Conservation (phyloP, 2,329 filamentous ascomycete species). For the Colletotrichum gigasporum region DNA sequence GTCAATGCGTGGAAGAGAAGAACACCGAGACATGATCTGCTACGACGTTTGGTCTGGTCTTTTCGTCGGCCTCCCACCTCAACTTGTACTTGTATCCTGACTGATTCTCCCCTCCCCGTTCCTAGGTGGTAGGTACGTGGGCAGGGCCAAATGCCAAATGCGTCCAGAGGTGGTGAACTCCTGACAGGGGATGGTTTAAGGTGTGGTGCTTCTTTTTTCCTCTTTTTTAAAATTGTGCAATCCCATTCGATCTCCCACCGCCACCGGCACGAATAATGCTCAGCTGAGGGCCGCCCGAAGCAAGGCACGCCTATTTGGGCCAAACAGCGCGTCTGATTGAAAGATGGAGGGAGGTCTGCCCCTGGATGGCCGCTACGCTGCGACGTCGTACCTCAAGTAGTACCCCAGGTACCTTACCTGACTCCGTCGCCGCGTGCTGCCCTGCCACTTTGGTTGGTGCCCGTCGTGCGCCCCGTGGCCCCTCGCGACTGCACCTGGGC, state of each 20-base stretch:
- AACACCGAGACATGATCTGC: conserved; percentile 51
- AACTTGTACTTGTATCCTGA: too few relatives aligned
- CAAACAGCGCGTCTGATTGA: conserved; percentile 26
- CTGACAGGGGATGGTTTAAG: conserved; percentile 23
- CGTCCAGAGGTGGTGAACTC: too few relatives aligned
- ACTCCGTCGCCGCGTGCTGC: too few relatives aligned
- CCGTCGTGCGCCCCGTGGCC: neutral
- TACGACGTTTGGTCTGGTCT: conserved; percentile 34
- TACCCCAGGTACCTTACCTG: too few relatives aligned
- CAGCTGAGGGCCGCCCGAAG: conserved; percentile 11
- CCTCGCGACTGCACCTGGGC: neutral
- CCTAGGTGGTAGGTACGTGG: neutral
- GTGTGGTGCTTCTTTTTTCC: conserved; percentile 21
- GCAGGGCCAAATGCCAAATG: neutral
- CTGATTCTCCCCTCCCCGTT: too few relatives aligned
- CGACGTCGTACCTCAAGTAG: too few relatives aligned
- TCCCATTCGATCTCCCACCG: conserved; percentile 21
- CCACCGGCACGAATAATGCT: conserved; percentile 9
- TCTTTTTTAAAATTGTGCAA: conserved; percentile 26
- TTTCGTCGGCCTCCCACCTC: too few relatives aligned
- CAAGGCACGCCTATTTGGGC: conserved; percentile 19
- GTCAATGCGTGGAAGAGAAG: conserved; percentile 33
- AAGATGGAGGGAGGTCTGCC: conserved; percentile 16
- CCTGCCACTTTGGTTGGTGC: conserved; percentile 12
- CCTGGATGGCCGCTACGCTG: too few relatives aligned